phyloP scores from a whole-genome alignment of 352 stramenopile species.

The Pythium aphanidermatum region DNA sequence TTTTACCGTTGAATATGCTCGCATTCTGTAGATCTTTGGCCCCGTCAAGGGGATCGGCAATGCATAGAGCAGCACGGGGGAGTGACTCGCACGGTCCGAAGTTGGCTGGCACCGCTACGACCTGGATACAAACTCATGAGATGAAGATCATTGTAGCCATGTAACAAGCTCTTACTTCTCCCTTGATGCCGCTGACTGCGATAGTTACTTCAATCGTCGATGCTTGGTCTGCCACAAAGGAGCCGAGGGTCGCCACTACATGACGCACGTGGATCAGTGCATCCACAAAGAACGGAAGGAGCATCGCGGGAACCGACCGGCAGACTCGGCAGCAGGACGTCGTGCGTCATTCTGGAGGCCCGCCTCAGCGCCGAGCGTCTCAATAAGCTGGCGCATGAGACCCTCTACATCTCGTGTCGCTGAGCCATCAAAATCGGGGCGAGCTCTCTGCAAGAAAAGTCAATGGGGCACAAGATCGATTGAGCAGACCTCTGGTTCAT shows the following conservation, averaged over 20 bases:
- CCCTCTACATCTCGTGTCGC: no score
- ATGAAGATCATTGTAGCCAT: no score
- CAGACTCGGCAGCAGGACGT: slow-evolving; percentile 13
- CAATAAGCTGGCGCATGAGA: slow-evolving; percentile 12
- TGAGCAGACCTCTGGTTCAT: neutral
- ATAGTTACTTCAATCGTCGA: slow-evolving; percentile 67
- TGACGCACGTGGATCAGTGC: no score
- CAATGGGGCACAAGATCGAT: neutral
- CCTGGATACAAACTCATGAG: slow-evolving; percentile 21
- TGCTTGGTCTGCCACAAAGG: slow-evolving; percentile 60
- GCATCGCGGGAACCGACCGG: slow-evolving; percentile 6
- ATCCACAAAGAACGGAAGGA: neutral
- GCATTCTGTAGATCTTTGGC: slow-evolving; percentile 36
- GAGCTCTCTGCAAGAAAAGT: neutral
- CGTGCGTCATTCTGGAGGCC: slow-evolving; percentile 11
- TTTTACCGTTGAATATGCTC: slow-evolving; percentile 38
- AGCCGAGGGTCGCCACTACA: slow-evolving; percentile 54
- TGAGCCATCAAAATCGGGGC: slow-evolving; percentile 5
- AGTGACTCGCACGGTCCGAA: slow-evolving; percentile 73
- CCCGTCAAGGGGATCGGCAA: slow-evolving; percentile 61
- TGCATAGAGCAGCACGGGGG: slow-evolving; percentile 25
- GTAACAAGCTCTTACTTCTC: slow-evolving; percentile 37
- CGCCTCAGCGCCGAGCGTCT: slow-evolving; percentile 8
- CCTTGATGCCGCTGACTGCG: slow-evolving; percentile 61
- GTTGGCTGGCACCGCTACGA: slow-evolving; percentile 63